Evolutionary conservation across 768 basidiomycete genomes (phyloP), one percentile per base, ranked within the genome.

Genomic region (Lactarius hengduanensis): DNA sequence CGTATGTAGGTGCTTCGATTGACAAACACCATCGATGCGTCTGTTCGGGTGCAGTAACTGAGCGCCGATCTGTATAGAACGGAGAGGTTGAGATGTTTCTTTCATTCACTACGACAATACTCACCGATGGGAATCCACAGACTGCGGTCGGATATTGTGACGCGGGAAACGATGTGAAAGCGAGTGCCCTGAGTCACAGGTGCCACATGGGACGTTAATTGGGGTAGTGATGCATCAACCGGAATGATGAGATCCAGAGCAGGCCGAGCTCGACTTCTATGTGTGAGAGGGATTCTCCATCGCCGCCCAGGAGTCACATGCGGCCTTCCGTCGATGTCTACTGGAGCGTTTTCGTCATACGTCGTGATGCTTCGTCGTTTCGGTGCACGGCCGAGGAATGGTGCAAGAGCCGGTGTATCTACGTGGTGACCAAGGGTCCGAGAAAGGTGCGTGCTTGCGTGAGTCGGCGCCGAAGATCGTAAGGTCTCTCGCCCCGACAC

Each of bases 371-470:
- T 73, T 32, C 82, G 78, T 57, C 77, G 77, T 71, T 77, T 80
- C 0, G 80, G 76, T 20, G 74, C 73, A 61, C 78, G 78, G 9
- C 83, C 82, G 38, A 84, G 78, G 71, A 84, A 84, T 6, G 77
- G 80, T 15, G 83, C 83, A 22, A 84, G 77, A 1, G 81, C 80
- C 32, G 83, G 80, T 9, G 82, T 80, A 62, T 84, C 83, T n/a
- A 74, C 76, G 61, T 85, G 83, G 67, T 80, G 75, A 30, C 84
- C 83, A 13, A 84, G 77, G 9, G 82, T 82, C 55, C 79, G 77
- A 10, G 81, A 79, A 30, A 84, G 69, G n/a, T 81, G 76, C 8
- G 79, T 78, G 34, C 77, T 78, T 22, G 68, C 30, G 30, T 45
- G 34, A 34, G 63, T 22, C 9, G 50, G 40, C 26, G 18, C 20